Evolutionary conservation across 495 filamentous ascomycete genomes (phyloP).

Genomic region (Baudoinia panamericana): DNA sequence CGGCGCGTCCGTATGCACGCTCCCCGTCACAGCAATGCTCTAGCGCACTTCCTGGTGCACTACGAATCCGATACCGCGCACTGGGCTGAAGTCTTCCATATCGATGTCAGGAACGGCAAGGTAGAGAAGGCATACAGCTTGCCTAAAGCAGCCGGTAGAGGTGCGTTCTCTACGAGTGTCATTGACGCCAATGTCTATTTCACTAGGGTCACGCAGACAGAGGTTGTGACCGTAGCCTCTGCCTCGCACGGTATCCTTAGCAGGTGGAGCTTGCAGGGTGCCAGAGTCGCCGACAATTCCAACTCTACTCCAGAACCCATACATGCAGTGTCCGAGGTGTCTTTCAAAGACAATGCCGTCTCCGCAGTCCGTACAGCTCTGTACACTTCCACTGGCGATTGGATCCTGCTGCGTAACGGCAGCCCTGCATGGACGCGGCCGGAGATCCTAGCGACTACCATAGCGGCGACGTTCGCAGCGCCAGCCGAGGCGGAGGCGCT

Average conservation of each 20-base stretch:
- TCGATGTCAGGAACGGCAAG: conserved; percentile 51
- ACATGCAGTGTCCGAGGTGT: conserved; percentile 71
- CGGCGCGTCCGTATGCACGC: conserved; percentile 59
- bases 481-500: conserved; percentile 52
- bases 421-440: conserved; percentile 64
- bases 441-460: conserved; percentile 63
- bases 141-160: conserved; percentile 51
- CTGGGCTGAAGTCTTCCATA: conserved; percentile 75
- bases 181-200: conserved; percentile 76
- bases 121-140: conserved; percentile 64
- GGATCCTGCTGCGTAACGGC: conserved; percentile 72
- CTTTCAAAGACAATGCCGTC: conserved; percentile 46
- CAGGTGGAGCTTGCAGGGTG: conserved; percentile 44
- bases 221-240: conserved; percentile 62
- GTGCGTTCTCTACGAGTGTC: conserved; percentile 67
- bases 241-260: conserved; percentile 60
- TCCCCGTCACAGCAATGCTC: conserved; percentile 51
- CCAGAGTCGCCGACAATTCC: conserved; percentile 1
- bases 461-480: conserved; percentile 69
- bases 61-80: conserved; percentile 56
- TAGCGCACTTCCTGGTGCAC: conserved; percentile 74
- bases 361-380: conserved; percentile 70
- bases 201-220: conserved; percentile 58
- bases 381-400: conserved; percentile 57
- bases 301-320: conserved; percentile 28